Evolutionary conservation across 257 asterid genomes (phyloP), one percentile per base, ranked within the genome.

Genomic region (Prunella vulgaris): DNA sequence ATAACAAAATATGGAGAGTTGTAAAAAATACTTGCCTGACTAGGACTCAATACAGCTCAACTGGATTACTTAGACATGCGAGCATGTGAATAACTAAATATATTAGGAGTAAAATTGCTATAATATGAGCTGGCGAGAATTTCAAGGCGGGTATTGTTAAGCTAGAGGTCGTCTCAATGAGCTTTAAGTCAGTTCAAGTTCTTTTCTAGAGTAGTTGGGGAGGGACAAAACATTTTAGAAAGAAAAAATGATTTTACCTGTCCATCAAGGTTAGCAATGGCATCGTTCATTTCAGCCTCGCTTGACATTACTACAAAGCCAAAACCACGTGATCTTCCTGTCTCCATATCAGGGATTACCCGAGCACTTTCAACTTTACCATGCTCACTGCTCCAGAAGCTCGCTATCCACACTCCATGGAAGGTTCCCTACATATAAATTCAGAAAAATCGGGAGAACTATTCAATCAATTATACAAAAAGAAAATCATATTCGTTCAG

Each of bases 291-390:
- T 79, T 94, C 99, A 21, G 89, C 59, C 75, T 85, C 90, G 28
- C 77, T 82, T 5, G 96, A 79, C 99, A 94, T 91, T 5, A 69
- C 83, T 52, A 94, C 93, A 70, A 94, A 94, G 46, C 99, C 99
- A 79, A 94, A 94, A 44, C 99, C 99, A 51, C 97, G 88, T 1
- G 99, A 94, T 20, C 97, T 73, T 21, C 97, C 96, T 14, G 87
- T 76, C 10, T 94, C 97, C 74, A 90, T 84, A 66, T 91, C 97
- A 17, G 70, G 77, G 63, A 91, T 82, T 37, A 94, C 96, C 17
- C 89, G 78, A 33, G 99, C 95, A 73, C 70, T 84, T 14, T 79
- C 76, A 25, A 94, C 99, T 82, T 83, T 88, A 7, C 98, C 99
- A 15, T 91, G 83, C 77, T 87, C 92, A 57, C 92, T 91, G 85